A percentile compares a stretch with the other conserved stretches of the same genome.
These are phyloP conservation scores for Populus alba DNA, from an alignment of 345 rosid genomes.

Conservation along the genomic window DNA sequence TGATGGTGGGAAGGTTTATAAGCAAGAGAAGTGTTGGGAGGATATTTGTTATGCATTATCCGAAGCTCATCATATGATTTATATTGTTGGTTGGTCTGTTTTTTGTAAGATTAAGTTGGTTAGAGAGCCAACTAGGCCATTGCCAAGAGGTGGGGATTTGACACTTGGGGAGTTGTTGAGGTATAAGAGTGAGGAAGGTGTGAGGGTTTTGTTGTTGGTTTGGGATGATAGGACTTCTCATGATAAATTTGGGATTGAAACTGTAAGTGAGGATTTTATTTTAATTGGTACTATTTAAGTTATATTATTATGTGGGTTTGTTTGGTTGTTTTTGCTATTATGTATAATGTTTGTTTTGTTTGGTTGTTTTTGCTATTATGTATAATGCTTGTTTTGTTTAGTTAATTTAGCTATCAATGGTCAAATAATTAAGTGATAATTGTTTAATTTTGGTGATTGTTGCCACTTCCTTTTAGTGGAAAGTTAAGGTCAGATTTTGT, in stretches of 20 bases:
- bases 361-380: not conserved
- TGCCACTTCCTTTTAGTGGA: not conserved
- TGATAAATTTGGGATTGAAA: slow-evolving; percentile 53
- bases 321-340: not conserved
- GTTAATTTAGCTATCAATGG: not conserved
- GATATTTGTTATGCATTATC: slow-evolving; percentile 82
- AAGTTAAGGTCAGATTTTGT: not conserved
- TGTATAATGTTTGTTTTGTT: not conserved
- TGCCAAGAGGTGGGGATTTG: slow-evolving; percentile 71
- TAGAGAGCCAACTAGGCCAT: slow-evolving; percentile 63
- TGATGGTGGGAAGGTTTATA: slow-evolving; percentile 45
- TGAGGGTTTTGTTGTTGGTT: slow-evolving; percentile 71
- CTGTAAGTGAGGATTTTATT: slow-evolving; percentile 57
- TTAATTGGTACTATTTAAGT: not conserved
- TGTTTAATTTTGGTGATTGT: not conserved
- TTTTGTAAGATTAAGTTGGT: slow-evolving; percentile 71
- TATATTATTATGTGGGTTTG: not conserved
- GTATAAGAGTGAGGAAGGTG: slow-evolving; percentile 93
- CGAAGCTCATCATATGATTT: slow-evolving; percentile 94
- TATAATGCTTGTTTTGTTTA: not conserved
- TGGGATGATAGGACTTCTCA: slow-evolving; percentile 97
- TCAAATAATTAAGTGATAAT: not conserved
- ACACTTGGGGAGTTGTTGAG: slow-evolving; percentile 87
- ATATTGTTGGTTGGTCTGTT: slow-evolving; percentile 89
- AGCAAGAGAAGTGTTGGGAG: slow-evolving; percentile 77